These are phyloP conservation scores for Leccinum aurantiacum DNA, from an alignment of 768 basidiomycete genomes.

Conservation along the genomic window DNA sequence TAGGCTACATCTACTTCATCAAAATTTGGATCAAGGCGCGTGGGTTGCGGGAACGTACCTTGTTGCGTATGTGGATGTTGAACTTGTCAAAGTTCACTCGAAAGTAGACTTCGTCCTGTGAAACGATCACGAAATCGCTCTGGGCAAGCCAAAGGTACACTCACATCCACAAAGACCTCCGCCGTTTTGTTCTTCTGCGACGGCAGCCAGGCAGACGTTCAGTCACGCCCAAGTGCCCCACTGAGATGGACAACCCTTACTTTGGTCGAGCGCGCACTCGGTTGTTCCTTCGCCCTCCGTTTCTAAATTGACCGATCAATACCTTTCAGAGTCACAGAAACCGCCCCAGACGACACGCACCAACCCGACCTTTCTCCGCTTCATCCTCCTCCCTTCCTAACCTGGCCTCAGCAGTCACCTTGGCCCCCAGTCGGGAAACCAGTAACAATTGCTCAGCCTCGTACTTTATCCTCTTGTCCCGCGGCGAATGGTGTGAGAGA, in stretches of 20 bases:
- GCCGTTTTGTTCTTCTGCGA: slow-evolving; percentile 46
- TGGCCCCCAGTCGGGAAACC: slow-evolving; percentile 79
- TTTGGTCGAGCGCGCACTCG: slow-evolving; percentile 50
- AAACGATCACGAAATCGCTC: slow-evolving; percentile 4
- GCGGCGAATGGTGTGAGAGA: slow-evolving; percentile 75
- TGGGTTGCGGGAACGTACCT: slow-evolving; percentile 44
- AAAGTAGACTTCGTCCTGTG: slow-evolving; percentile 71
- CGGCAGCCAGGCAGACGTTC: slow-evolving; percentile 25
- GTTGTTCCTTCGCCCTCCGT: slow-evolving; percentile 52
- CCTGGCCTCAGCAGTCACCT: slow-evolving; percentile 61
- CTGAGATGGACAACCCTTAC: slow-evolving; percentile 37
- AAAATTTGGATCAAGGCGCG: slow-evolving; percentile 3
- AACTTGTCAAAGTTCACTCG: slow-evolving; percentile 85
- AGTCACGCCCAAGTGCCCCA: not conserved
- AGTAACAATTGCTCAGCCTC: slow-evolving; percentile 68
- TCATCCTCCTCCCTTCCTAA: slow-evolving; percentile 71
- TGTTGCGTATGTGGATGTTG: slow-evolving; percentile 82
- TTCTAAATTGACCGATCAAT: slow-evolving; percentile 48
- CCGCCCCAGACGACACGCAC: slow-evolving; percentile 41
- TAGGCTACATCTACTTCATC: slow-evolving; percentile 53
- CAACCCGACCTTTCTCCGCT: slow-evolving; percentile 62
- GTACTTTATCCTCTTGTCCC: slow-evolving; percentile 78
- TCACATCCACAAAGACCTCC: slow-evolving; percentile 69
- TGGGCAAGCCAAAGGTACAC: slow-evolving; percentile 20
- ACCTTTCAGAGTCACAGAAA: not conserved